Percentiles rank a stretch among this genome's conserved stretches.
These are phyloP conservation scores for Mucor plumbeus DNA, from an alignment of 371 early-diverging fungal genomes.

Conservation along the genomic window DNA sequence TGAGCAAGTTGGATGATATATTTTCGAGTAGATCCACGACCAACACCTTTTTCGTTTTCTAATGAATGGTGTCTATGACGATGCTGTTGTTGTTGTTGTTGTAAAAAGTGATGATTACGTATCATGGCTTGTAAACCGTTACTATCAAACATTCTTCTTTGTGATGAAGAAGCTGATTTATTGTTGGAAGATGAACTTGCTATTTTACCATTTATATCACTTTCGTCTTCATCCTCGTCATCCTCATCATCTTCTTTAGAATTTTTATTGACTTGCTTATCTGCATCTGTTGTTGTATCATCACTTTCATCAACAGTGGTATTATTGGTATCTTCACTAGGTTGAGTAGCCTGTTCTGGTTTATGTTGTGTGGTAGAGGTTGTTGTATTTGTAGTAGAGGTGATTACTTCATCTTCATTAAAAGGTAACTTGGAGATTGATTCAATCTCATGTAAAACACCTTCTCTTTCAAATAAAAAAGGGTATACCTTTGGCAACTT, in stretches of 20 bases:
- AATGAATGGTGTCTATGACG: background rate
- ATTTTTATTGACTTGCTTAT: background rate
- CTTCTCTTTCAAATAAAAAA: slow-evolving; percentile 66
- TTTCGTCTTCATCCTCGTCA: slow-evolving; percentile 25
- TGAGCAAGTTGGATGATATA: slow-evolving; percentile 44
- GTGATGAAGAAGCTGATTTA: slow-evolving; percentile 1
- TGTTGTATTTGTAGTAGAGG: background rate
- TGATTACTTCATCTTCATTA: slow-evolving; percentile 4
- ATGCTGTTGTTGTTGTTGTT: slow-evolving; percentile 17
- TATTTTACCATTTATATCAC: slow-evolving; percentile 8
- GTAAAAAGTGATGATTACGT: slow-evolving; percentile 33
- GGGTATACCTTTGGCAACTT: slow-evolving; percentile 62
- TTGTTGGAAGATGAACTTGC: slow-evolving; percentile 1
- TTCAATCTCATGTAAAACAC: slow-evolving; percentile 65
- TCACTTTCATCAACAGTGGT: slow-evolving; percentile 23
- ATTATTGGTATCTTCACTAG: slow-evolving; percentile 4
- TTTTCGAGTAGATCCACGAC: slow-evolving; percentile 43
- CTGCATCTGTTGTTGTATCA: slow-evolving; percentile 12
- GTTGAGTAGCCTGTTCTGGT: background rate
- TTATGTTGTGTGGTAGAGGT: background rate
- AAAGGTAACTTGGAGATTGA: slow-evolving; percentile 43
- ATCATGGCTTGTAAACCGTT: slow-evolving; percentile 35
- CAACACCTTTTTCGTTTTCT: slow-evolving; percentile 42
- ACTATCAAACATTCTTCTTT: slow-evolving; percentile 38
- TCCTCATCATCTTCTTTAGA: slow-evolving; percentile 8